Evolutionary conservation across 2,329 filamentous ascomycete species (phyloP).

Genomic region (Talaromyces sp.): DNA sequence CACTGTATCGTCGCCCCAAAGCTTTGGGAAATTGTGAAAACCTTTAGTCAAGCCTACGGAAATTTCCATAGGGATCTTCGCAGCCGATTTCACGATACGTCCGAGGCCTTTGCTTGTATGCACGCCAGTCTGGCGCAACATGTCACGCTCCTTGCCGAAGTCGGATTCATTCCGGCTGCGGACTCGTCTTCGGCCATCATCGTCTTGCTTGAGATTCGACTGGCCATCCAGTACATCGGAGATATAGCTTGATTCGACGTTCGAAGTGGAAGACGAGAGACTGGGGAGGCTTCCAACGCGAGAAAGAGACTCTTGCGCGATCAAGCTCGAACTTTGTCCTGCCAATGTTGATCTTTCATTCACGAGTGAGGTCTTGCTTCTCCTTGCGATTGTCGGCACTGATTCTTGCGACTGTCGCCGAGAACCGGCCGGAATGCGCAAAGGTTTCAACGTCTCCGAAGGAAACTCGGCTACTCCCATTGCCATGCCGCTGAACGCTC

Average conservation of each 20-base stretch:
- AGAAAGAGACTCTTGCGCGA: neutral
- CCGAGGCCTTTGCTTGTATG: slow-evolving; percentile 9
- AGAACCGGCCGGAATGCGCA: neutral
- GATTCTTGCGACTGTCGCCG: slow-evolving; percentile 5
- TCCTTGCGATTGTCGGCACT: neutral
- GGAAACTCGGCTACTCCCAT: slow-evolving; percentile 7
- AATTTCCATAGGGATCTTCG: neutral
- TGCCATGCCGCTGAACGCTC: slow-evolving; percentile 62
- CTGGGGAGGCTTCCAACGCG: neutral
- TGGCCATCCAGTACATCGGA: neutral
- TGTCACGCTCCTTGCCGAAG: neutral
- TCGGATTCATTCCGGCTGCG: neutral
- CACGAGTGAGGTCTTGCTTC: neutral
- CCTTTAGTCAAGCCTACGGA: slow-evolving; percentile 71
- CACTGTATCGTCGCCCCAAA: slow-evolving; percentile 82
- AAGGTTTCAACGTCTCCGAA: slow-evolving; percentile 3
- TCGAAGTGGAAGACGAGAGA: slow-evolving; percentile 2
- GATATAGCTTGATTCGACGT: neutral
- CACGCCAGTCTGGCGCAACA: slow-evolving; percentile 2
- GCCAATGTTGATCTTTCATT: neutral
- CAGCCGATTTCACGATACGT: neutral
- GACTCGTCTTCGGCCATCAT: neutral
- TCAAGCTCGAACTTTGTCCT: neutral
- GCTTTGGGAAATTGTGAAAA: slow-evolving; percentile 79
- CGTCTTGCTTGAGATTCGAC: neutral